Percentiles rank a stretch among this genome's conserved stretches.
Conservation (phyloP, 306 rosid genomes). For the Bauhinia variegata region DNA sequence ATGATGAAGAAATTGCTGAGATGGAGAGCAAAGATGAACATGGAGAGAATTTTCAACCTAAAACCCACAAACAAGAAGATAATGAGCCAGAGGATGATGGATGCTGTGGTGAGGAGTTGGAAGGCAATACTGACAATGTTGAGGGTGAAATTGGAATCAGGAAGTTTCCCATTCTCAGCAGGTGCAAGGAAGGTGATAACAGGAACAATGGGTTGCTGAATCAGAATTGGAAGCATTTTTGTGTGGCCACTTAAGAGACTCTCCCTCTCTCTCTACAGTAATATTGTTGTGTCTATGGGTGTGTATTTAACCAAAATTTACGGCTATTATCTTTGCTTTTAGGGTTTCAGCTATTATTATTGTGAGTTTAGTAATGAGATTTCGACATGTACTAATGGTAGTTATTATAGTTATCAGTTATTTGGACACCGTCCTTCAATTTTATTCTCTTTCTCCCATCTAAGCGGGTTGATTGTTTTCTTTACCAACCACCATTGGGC, state of each 20-base stretch:
- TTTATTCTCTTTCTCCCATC: conserved; percentile 15
- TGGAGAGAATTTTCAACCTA: not conserved
- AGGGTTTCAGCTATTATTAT: conserved; percentile 33
- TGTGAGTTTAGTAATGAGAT: conserved; percentile 38
- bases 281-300: too few species aligned
- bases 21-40: conserved; percentile 6
- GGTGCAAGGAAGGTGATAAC: conserved; percentile 69
- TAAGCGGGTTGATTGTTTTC: conserved; percentile 12
- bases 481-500: conserved; percentile 11
- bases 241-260: conserved; percentile 50
- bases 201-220: conserved; percentile 35
- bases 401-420: conserved; percentile 64
- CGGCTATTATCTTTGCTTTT: conserved; percentile 8
- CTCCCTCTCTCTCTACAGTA: conserved; percentile 1
- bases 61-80: conserved; percentile 18
- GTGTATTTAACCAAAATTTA: not conserved
- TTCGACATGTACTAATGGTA: conserved; percentile 53
- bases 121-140: conserved; percentile 40
- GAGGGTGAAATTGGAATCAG: conserved; percentile 49
- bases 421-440: conserved; percentile 38
- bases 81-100: conserved; percentile 32
- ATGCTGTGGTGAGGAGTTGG: conserved; percentile 48
- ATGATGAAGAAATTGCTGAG: conserved; percentile 13
- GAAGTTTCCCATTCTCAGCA: conserved; percentile 48
- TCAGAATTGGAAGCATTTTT: conserved; percentile 54